Evolutionary conservation across 1,284 basidiomycete species (phyloP).

Genomic region (Sporisorium iseilematis-ciliati): DNA sequence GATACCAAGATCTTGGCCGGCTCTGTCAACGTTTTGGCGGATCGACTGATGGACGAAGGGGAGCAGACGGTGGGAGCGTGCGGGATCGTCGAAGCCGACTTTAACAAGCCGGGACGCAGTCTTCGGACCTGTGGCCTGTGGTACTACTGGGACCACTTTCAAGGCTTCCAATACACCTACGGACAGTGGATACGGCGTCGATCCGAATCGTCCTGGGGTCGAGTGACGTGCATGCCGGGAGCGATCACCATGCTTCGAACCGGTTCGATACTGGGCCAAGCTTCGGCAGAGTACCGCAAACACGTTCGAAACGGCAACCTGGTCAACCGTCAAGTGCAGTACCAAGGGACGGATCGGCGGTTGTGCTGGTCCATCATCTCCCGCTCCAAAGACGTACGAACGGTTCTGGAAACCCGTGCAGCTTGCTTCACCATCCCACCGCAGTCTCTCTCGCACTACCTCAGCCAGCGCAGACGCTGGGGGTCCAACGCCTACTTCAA

Average conservation of each 20-base stretch:
- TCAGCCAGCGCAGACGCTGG: conserved; percentile 36
- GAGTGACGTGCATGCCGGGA: conserved; percentile 39
- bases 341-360: conserved; percentile 37
- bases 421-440: conserved; percentile 44
- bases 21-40: conserved; percentile 25
- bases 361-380: conserved; percentile 43
- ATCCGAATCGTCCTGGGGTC: conserved; percentile 34
- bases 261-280: conserved; percentile 29
- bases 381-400: conserved; percentile 30
- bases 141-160: conserved; percentile 45
- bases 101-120: conserved; percentile 20
- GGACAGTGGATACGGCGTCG: conserved; percentile 37
- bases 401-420: conserved; percentile 31
- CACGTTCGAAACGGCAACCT: conserved; percentile 30
- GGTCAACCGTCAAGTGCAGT: conserved; percentile 33
- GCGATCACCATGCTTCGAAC: conserved; percentile 40
- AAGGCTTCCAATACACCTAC: conserved; percentile 39
- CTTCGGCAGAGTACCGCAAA: conserved; percentile 30
- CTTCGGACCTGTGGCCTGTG: conserved; percentile 21
- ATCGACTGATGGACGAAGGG: conserved; percentile 30
- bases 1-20: conserved; percentile 40
- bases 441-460: conserved; percentile 37
- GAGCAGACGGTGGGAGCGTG: conserved; percentile 37
- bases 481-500: conserved; percentile 44
- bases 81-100: conserved; percentile 37